Conservation (phyloP, 129 eudicot genomes). For the Deinandra increscens region DNA sequence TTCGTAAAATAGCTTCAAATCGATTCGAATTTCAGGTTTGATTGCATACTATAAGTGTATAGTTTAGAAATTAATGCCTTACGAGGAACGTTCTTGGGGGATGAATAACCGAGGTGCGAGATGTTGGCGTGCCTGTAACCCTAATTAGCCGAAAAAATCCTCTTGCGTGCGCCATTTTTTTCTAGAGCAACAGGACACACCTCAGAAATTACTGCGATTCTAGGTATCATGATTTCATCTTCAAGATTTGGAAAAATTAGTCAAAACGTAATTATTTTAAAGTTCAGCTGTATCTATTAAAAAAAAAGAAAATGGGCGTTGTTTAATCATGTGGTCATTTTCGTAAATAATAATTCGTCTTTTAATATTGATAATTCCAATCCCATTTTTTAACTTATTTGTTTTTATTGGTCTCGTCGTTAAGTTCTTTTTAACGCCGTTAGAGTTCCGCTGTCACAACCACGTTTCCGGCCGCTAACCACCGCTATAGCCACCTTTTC, state of each 20-base stretch:
- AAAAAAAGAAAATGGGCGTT: too few relatives aligned
- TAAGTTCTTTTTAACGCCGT: too few relatives aligned
- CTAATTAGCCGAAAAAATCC: slow-evolving; percentile 35
- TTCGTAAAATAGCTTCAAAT: not conserved
- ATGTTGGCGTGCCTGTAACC: slow-evolving; percentile 20
- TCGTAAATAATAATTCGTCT: too few relatives aligned
- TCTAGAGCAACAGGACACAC: not conserved
- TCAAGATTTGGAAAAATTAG: not conserved
- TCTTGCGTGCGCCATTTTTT: slow-evolving; percentile 29
- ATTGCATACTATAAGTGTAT: not conserved
- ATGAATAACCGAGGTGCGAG: slow-evolving; percentile 16
- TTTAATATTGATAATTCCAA: too few relatives aligned
- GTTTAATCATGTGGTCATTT: too few relatives aligned
- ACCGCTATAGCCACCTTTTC: too few relatives aligned
- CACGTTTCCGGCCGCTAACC: too few relatives aligned
- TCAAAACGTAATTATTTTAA: too few relatives aligned
- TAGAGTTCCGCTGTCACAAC: too few relatives aligned
- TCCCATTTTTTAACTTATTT: too few relatives aligned
- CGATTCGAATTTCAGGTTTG: not conserved
- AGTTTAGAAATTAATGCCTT: slow-evolving; percentile 1
- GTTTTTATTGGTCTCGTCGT: too few relatives aligned
- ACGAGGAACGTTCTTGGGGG: slow-evolving; percentile 27
- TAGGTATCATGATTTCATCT: slow-evolving; percentile 10
- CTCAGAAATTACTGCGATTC: slow-evolving; percentile 3
- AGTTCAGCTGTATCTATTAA: too few relatives aligned